Percentiles rank a stretch among this genome's conserved stretches.
phyloP scores from a whole-genome alignment of 495 filamentous ascomycete genomes.

The Penicillium coffeae region DNA sequence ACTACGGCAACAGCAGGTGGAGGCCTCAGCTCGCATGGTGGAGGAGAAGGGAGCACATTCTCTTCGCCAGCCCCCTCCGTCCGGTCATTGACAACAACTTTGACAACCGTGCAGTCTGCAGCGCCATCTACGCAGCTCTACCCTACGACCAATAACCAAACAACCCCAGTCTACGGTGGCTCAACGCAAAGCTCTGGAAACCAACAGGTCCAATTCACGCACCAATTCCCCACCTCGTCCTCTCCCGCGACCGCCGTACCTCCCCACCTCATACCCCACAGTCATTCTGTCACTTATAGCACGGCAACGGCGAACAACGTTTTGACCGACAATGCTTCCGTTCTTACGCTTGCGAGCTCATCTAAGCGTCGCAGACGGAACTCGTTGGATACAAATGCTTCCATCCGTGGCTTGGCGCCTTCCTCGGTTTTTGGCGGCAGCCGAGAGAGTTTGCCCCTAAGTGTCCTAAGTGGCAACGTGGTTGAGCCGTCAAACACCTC shows the following conservation, averaged over 20 bases:
- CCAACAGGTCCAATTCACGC: conserved; percentile 68
- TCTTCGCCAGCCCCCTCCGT: conserved; percentile 91
- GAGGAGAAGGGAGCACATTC: conserved; percentile 79
- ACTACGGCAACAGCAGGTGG: conserved; percentile 64
- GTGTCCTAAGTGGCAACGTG: conserved; percentile 76
- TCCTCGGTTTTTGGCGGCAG: conserved; percentile 90
- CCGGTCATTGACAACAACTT: conserved; percentile 86
- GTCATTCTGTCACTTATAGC: conserved; percentile 77
- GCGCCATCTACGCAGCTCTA: conserved; percentile 62
- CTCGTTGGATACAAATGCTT: conserved; percentile 93
- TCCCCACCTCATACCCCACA: conserved; percentile 63
- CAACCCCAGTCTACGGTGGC: conserved; percentile 40
- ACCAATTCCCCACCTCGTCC: conserved; percentile 72
- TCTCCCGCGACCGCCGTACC: conserved; percentile 76
- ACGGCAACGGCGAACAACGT: conserved; percentile 89
- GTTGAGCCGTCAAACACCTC: conserved; percentile 51
- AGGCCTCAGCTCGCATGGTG: conserved; percentile 61
- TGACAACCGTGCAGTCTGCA: conserved; percentile 92
- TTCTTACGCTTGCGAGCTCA: conserved; percentile 92
- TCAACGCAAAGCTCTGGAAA: conserved; percentile 47
- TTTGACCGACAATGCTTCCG: conserved; percentile 90
- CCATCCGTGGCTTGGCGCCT: conserved; percentile 85
- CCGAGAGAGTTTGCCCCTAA: conserved; percentile 80
- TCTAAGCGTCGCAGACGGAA: conserved; percentile 85
- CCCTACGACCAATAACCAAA: conserved; percentile 34